Evolutionary conservation across 495 filamentous ascomycete species (phyloP), one percentile per base, ranked within the genome.

Genomic region (Daldinia childiae): DNA sequence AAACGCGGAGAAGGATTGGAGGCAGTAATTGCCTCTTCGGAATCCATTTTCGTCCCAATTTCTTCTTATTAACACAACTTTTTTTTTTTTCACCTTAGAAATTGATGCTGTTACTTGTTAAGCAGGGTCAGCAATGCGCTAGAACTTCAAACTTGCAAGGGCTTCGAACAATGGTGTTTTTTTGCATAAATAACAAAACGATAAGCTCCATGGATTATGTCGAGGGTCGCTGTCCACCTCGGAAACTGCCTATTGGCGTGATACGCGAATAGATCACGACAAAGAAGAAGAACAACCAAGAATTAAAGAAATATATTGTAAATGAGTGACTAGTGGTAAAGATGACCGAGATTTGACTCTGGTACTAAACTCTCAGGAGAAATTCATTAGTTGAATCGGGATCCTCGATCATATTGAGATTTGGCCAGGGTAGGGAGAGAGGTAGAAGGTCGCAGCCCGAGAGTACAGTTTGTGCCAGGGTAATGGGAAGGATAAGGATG

Each of bases 341-440:
- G 62, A 65, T 52, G 61, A 64, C 60, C 55, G 29, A 73, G 61
- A 50, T 57, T 69, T 59, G 27, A 50, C 65, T 73, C 65, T 65
- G 29, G 38, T 65, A 57, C 51, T 64, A 68, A 62, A 68, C 30
- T 68, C 65, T 69, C 65, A 68, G 65, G 70, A 68, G 61, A 68
- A 73, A 39, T 56, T 68, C 61, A 21, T 45, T 21, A 65, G 19
- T 55, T 64, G 56, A 68, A 68, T 73, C 57, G 55, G 69, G 62
- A 68, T 65, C 64, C 70, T 68, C 64, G 64, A 72, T 73, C 70
- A 69, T 73, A 64, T 68, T 69, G 65, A 68, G 70, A 69, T 73
- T 68, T 55, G 38, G 59, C 70, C 50, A 68, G 57, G 70, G 54
- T 56, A 65, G 57, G 70, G 69, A 64, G 51, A 58, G 32, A 61